Evolutionary conservation across 192 early-diverging fungal genomes (phyloP).

Genomic region (Dimargaris cristalligena): DNA sequence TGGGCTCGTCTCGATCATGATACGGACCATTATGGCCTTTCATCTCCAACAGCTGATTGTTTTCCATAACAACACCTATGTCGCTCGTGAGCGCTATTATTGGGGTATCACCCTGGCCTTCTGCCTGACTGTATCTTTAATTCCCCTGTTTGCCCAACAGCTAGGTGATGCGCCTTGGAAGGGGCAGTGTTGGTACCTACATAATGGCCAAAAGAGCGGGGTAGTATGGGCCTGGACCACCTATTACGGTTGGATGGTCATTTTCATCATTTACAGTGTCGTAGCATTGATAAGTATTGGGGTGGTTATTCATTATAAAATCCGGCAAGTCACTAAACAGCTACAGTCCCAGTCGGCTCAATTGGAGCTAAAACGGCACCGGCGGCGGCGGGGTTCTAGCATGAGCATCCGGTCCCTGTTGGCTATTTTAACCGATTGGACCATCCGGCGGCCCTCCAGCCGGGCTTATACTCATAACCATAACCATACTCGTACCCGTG

Average conservation of each 20-base stretch:
- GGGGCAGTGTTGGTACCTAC: background rate
- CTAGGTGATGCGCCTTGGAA: background rate
- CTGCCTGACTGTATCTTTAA: background rate
- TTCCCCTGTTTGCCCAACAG: background rate
- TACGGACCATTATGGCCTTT: conserved; percentile 1
- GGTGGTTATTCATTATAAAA: too few relatives aligned
- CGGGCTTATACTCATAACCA: too few relatives aligned
- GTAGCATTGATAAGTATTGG: too few relatives aligned
- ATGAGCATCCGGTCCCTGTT: too few relatives aligned
- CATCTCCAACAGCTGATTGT: background rate
- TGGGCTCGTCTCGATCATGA: background rate
- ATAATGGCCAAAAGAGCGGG: background rate
- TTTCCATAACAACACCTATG: background rate
- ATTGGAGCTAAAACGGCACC: too few relatives aligned
- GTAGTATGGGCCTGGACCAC: background rate
- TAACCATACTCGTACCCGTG: too few relatives aligned
- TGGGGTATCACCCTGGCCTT: background rate
- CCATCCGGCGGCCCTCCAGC: too few relatives aligned
- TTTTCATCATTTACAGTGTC: background rate
- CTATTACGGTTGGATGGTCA: background rate
- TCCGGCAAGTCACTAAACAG: too few relatives aligned
- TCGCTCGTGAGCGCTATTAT: background rate
- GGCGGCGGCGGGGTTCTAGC: too few relatives aligned
- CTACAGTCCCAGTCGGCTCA: too few relatives aligned
- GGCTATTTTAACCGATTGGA: too few relatives aligned